Conservation (phyloP, 352 stramenopile species). For the Globisporangium barbulae region DNA sequence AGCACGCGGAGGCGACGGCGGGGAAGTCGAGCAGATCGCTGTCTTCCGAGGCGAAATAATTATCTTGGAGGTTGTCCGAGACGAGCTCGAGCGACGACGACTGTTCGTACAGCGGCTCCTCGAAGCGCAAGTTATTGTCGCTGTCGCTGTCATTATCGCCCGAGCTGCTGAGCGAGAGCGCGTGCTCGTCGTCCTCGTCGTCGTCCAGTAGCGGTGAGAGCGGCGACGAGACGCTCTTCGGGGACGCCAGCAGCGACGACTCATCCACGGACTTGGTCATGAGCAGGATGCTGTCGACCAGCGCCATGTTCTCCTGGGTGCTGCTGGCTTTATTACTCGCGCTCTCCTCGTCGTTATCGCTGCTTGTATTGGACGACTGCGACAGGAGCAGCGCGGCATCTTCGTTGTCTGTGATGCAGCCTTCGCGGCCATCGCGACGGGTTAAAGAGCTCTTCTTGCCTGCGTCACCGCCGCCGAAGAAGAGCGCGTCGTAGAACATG, state of each 20-base stretch:
- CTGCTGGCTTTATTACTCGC: constrained; percentile 5
- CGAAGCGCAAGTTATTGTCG: constrained; percentile 28
- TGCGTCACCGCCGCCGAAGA: constrained; percentile 16
- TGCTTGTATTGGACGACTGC: background rate
- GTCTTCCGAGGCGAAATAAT: constrained; percentile 64
- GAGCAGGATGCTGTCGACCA: constrained; percentile 75
- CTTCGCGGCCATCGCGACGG: background rate
- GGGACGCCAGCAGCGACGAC: constrained; percentile 48
- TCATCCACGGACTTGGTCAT: constrained; percentile 72
- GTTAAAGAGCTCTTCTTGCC: background rate
- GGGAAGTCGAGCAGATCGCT: constrained; percentile 67
- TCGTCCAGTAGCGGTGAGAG: constrained; percentile 41
- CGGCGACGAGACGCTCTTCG: constrained; percentile 60
- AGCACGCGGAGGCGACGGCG: constrained; percentile 13
- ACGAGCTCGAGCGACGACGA: constrained; percentile 59
- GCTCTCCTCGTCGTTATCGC: background rate
- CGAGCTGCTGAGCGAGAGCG: constrained; percentile 9
- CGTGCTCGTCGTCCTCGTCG: constrained; percentile 42
- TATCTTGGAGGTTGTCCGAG: constrained; percentile 75
- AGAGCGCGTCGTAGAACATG: constrained; percentile 33
- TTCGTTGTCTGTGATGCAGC: constrained; percentile 11
- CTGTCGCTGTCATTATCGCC: constrained; percentile 23
- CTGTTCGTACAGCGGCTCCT: constrained; percentile 23
- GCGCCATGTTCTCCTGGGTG: constrained; percentile 57
- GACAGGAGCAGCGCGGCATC: constrained; percentile 2